phyloP scores from a whole-genome alignment of 169 alveolate genomes.

The Plasmodium berghei region DNA sequence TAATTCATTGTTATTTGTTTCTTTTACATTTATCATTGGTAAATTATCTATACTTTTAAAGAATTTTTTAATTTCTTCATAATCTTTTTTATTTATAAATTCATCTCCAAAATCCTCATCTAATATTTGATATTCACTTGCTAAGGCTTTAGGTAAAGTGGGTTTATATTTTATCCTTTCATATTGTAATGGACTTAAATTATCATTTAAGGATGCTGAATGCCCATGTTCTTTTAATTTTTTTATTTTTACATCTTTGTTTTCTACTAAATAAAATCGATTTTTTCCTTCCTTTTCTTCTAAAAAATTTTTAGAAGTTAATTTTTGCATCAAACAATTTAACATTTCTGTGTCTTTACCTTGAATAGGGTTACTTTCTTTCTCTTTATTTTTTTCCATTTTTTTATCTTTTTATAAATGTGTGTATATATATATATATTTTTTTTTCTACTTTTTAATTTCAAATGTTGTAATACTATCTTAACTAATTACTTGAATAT shows the following conservation, averaged over 20 bases:
- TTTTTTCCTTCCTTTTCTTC: slow-evolving; percentile 56
- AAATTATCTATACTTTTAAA: slow-evolving; percentile 69
- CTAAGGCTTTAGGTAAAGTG: slow-evolving; percentile 78
- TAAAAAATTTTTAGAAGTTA: slow-evolving; percentile 64
- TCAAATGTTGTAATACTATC: too few relatives aligned
- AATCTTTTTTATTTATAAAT: slow-evolving; percentile 78
- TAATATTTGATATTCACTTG: slow-evolving; percentile 72
- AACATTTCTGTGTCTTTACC: slow-evolving; percentile 54
- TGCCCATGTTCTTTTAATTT: slow-evolving; percentile 81
- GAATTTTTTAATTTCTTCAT: slow-evolving; percentile 71
- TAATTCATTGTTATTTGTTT: slow-evolving; percentile 65
- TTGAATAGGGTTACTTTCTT: neutral
- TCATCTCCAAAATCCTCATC: slow-evolving; percentile 79
- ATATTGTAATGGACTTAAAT: slow-evolving; percentile 82
- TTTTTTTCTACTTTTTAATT: too few relatives aligned
- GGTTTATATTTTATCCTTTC: slow-evolving; percentile 80
- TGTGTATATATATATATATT: too few relatives aligned
- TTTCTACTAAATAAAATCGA: slow-evolving; percentile 60
- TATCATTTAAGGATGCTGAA: slow-evolving; percentile 82
- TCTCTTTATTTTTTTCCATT: slow-evolving; percentile 10
- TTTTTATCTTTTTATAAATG: neutral
- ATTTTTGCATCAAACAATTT: slow-evolving; percentile 65
- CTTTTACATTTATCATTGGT: slow-evolving; percentile 77
- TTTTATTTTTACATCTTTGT: slow-evolving; percentile 68
- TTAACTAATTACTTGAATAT: too few relatives aligned